Percentiles rank a stretch among this genome's conserved stretches.
phyloP scores from a whole-genome alignment of 257 asterid species.

The Nicotiana undulata region DNA sequence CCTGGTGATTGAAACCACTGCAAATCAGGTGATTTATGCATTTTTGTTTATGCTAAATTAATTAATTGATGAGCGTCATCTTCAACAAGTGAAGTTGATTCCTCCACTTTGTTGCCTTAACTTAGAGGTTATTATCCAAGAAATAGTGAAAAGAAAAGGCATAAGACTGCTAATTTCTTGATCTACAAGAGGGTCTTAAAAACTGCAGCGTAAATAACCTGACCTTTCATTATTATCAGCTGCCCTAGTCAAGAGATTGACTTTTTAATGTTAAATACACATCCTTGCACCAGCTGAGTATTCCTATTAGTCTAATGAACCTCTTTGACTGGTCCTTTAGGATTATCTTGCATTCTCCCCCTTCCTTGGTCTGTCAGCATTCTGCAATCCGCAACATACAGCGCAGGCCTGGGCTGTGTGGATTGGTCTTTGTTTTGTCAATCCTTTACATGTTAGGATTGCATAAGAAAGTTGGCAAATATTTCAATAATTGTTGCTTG shows the following conservation, averaged over 20 bases:
- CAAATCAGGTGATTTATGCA: constrained; percentile 50
- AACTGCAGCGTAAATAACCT: background rate
- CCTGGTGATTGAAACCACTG: constrained; percentile 62
- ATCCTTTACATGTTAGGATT: background rate
- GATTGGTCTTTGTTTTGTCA: background rate
- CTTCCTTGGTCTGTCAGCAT: background rate
- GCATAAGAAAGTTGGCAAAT: background rate
- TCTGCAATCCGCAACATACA: background rate
- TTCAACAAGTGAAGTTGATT: background rate
- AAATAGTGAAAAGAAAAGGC: background rate
- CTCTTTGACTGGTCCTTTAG: background rate
- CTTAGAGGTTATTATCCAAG: background rate
- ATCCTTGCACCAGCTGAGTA: background rate
- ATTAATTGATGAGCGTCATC: background rate
- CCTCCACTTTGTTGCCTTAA: background rate
- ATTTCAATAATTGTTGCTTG: background rate
- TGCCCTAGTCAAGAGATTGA: background rate
- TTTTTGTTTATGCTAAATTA: background rate
- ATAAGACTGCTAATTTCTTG: background rate
- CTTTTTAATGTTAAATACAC: background rate
- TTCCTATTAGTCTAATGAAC: background rate
- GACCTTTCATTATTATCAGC: background rate
- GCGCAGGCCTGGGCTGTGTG: background rate
- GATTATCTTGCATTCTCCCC: background rate
- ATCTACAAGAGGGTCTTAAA: background rate